Evolutionary conservation across 495 filamentous ascomycete species (phyloP).

Genomic region (Halenospora varia): DNA sequence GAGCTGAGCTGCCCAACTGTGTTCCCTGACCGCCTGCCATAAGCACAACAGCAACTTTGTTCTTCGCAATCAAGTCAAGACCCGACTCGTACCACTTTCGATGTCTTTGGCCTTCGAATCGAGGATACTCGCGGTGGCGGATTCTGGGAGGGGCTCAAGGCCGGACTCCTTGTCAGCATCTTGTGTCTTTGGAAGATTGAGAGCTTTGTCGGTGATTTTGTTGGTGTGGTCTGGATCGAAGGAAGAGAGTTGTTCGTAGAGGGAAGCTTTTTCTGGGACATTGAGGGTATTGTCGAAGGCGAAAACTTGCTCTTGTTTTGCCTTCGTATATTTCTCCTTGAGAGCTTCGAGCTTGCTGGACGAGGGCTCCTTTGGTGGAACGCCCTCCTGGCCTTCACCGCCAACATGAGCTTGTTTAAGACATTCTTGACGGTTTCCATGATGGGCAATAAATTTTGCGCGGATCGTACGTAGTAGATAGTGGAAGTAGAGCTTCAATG

Average conservation of each 20-base stretch:
- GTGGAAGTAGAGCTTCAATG: too few relatives aligned
- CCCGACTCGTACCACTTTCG: conserved; percentile 81
- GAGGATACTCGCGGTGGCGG: conserved; percentile 83
- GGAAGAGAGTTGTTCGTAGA: conserved; percentile 75
- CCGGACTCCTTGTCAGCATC: conserved; percentile 45
- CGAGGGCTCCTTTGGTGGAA: conserved; percentile 59
- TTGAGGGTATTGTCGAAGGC: conserved; percentile 80
- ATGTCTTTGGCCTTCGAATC: conserved; percentile 81
- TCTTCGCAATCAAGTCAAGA: conserved; percentile 76
- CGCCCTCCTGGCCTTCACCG: conserved; percentile 33
- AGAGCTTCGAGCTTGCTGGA: conserved; percentile 69
- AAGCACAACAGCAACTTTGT: conserved; percentile 91
- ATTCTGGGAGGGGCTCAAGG: conserved; percentile 88
- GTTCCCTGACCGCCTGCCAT: conserved; percentile 98
- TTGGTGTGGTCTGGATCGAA: conserved; percentile 84
- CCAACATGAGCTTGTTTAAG: conserved; percentile 52
- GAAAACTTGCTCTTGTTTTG: conserved; percentile 87
- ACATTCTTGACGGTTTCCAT: conserved; percentile 37
- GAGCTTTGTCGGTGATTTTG: conserved; percentile 72
- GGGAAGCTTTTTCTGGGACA: conserved; percentile 63
- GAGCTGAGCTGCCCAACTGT: conserved; percentile 86
- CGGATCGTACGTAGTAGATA: neutral
- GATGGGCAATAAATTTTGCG: conserved; percentile 6
- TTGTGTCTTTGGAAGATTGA: conserved; percentile 68
- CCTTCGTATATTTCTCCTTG: conserved; percentile 69